Conservation (phyloP, 164 flowering plant species). For the Cinnamomum chago region DNA sequence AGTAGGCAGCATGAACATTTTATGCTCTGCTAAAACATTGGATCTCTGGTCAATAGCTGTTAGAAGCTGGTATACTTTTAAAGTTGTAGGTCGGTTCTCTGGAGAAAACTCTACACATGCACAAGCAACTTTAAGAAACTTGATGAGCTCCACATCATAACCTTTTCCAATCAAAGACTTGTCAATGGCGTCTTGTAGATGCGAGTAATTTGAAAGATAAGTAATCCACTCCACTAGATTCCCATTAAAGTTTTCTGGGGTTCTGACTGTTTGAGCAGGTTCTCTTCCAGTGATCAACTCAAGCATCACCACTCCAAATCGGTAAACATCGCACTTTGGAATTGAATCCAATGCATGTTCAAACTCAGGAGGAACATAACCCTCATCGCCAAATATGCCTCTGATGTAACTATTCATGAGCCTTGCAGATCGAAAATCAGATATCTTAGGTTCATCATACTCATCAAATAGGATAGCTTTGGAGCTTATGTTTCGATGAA, state of each 20-base stretch:
- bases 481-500: constrained; percentile 24
- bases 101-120: constrained; percentile 19
- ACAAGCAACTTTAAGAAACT: constrained; percentile 22
- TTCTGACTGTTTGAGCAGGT: constrained; percentile 16
- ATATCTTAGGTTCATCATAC: constrained; percentile 20
- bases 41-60: constrained; percentile 25
- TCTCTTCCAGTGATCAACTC: constrained; percentile 22
- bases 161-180: constrained; percentile 19
- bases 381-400: constrained; percentile 25
- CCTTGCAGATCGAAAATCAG: constrained; percentile 23
- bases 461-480: constrained; percentile 23
- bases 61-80: constrained; percentile 19
- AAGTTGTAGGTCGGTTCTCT: constrained; percentile 23
- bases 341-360: constrained; percentile 20
- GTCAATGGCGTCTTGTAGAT: constrained; percentile 17
- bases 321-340: constrained; percentile 27
- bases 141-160: constrained; percentile 16
- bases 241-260: constrained; percentile 22
- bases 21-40: constrained; percentile 18
- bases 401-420: constrained; percentile 24
- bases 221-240: constrained; percentile 19
- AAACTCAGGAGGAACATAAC: constrained; percentile 27
- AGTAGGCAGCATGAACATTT: constrained; percentile 5
- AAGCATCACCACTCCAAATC: constrained; percentile 23
- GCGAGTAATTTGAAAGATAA: constrained; percentile 13